phyloP scores from a whole-genome alignment of 148 eudicot species.

The Vaccinium macrocarpon region DNA sequence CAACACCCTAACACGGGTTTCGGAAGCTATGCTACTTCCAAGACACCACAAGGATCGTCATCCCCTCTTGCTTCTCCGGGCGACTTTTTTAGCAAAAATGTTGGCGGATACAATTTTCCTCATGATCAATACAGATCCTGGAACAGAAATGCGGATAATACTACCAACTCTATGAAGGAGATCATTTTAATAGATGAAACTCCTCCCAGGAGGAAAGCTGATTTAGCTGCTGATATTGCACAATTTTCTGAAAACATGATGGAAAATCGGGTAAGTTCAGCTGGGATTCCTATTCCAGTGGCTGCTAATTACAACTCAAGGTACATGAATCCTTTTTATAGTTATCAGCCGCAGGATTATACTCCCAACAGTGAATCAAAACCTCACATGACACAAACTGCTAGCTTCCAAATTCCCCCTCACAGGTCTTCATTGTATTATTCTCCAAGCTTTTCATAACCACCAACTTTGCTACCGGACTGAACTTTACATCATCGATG shows the following conservation, averaged over 20 bases:
- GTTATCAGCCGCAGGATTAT: slow-evolving; percentile 18
- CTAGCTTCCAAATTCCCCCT: slow-evolving; percentile 23
- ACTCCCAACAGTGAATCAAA: slow-evolving; percentile 15
- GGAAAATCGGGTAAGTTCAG: slow-evolving; percentile 13
- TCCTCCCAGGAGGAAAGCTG: slow-evolving; percentile 25
- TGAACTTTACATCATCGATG: not conserved
- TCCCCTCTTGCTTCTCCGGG: slow-evolving; percentile 14
- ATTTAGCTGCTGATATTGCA: not conserved
- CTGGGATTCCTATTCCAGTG: slow-evolving; percentile 13
- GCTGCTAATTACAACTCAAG: slow-evolving; percentile 21
- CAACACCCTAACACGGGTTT: slow-evolving; percentile 18
- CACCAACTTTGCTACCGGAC: not conserved
- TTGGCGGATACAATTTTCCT: slow-evolving; percentile 12
- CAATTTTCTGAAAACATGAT: slow-evolving; percentile 8
- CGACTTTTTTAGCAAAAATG: slow-evolving; percentile 17
- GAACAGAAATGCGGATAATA: slow-evolving; percentile 14
- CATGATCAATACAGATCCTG: slow-evolving; percentile 9
- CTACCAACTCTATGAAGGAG: slow-evolving; percentile 21
- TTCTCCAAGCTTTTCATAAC: slow-evolving; percentile 31
- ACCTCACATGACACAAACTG: slow-evolving; percentile 16
- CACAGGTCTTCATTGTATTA: slow-evolving; percentile 27
- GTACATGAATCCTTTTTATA: slow-evolving; percentile 20
- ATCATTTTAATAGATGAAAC: slow-evolving; percentile 38
- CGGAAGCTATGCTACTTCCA: not conserved
- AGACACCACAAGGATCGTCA: slow-evolving; percentile 10